These are phyloP conservation scores for Centrapalus pauciflorus DNA, from an alignment of 129 eudicot genomes.

Conservation along the genomic window DNA sequence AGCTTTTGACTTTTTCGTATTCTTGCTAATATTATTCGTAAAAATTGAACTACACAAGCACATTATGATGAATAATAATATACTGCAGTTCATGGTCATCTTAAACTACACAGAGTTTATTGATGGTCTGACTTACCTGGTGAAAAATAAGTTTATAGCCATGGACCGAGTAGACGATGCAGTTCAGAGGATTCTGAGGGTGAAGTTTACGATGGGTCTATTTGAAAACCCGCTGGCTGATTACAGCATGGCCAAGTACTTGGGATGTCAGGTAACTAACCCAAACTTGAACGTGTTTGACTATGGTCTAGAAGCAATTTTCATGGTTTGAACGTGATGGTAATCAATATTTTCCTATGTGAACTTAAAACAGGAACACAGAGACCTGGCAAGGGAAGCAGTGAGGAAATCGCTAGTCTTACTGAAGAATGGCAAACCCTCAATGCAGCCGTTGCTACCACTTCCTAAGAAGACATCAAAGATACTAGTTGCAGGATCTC, in stretches of 20 bases:
- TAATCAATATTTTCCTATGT: too few species aligned
- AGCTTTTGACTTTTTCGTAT: neutral
- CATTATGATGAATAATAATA: neutral
- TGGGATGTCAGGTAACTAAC: conserved; percentile 52
- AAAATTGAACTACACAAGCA: conserved; percentile 15
- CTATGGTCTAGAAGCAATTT: neutral
- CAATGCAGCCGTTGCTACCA: conserved; percentile 44
- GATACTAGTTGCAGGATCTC: conserved; percentile 64
- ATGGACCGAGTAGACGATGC: conserved; percentile 66
- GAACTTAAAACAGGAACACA: conserved; percentile 49
- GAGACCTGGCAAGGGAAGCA: conserved; percentile 69
- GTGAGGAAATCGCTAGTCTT: conserved; percentile 70
- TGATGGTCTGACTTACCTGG: conserved; percentile 44
- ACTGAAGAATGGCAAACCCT: conserved; percentile 54
- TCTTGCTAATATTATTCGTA: neutral
- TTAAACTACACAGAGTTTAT: conserved; percentile 54
- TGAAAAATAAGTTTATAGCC: conserved; percentile 44
- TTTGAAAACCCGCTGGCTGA: conserved; percentile 65
- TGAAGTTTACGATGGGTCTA: conserved; percentile 59
- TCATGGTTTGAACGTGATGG: too few species aligned
- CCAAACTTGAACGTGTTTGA: neutral
- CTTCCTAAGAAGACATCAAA: conserved; percentile 57
- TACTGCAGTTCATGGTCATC: conserved; percentile 59
- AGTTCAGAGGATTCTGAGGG: conserved; percentile 54
- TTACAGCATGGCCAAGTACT: conserved; percentile 47